Conservation (phyloP, 192 early-diverging fungal species). For the Mycoemilia scoparia region DNA sequence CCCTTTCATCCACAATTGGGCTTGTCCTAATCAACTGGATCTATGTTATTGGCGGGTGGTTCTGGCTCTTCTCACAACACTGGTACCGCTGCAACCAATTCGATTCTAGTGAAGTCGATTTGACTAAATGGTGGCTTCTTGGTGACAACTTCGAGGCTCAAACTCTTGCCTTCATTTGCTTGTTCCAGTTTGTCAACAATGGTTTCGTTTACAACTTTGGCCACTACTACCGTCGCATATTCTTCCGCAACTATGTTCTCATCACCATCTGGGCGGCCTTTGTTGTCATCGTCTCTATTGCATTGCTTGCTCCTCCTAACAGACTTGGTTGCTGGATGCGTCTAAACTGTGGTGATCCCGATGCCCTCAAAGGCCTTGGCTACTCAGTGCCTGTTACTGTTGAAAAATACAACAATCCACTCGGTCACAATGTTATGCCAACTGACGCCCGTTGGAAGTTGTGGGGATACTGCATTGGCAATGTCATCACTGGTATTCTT, state of each 20-base stretch:
- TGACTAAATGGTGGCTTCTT: constrained; percentile 54
- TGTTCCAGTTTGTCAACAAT: constrained; percentile 52
- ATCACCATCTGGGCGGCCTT: constrained; percentile 30
- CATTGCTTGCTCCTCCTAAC: constrained; percentile 43
- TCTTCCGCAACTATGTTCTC: constrained; percentile 38
- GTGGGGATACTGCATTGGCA: constrained; percentile 30
- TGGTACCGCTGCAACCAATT: constrained; percentile 58
- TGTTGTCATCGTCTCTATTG: constrained; percentile 27
- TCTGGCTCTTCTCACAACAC: constrained; percentile 33
- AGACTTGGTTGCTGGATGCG: constrained; percentile 34
- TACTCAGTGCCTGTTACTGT: constrained; percentile 12
- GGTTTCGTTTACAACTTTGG: constrained; percentile 50
- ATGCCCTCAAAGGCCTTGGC: constrained; percentile 9
- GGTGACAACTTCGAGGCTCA: constrained; percentile 55
- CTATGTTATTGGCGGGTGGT: constrained; percentile 31
- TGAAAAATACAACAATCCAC: constrained; percentile 32
- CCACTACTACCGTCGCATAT: constrained; percentile 35
- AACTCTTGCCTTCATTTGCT: constrained; percentile 30
- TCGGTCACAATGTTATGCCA: constrained; percentile 38
- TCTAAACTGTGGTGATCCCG: constrained; percentile 46
- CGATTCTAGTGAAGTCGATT: constrained; percentile 35
- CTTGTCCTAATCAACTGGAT: constrained; percentile 45
- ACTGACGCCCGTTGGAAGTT: constrained; percentile 31
- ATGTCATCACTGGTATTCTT: constrained; percentile 19
- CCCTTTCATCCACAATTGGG: constrained; percentile 38